Evolutionary conservation across 1,139 yeast species (phyloP), one percentile per base, ranked within the genome.

Genomic region (Magnusiomyces ingens): DNA sequence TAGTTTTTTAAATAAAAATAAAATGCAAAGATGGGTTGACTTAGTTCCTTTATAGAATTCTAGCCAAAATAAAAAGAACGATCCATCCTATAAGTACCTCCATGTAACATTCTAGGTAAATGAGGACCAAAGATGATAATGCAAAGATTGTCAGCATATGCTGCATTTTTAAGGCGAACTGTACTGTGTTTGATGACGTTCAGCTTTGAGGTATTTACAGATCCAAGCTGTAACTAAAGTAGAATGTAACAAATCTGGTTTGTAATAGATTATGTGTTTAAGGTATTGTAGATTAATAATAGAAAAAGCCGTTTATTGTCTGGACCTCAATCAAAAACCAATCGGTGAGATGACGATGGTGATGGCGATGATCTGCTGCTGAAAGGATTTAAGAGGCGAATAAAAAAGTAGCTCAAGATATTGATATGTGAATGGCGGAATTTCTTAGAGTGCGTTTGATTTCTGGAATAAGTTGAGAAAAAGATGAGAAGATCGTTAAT

Each of bases 51-150:
- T 44, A 44, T 17, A 44, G 18, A 13, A 44, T 17, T 19, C 32
- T 44, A 8, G 47, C 37, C 26, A 22, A 26, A n/a, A 44, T 5
- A 29, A 44, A 6, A 12, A 44, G 21, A 44, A 29, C 8, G 21
- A 29, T 17, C 47, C 47, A 44, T 2, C 47, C 47, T 13, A 36
- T 18, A 8, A 44, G 18, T 36, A 44, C 47, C 10, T 26, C 18
- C 47, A 15, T 18, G 21, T 44, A 44, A 21, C 47, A 44, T 44
- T 36, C 47, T 36, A 44, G 4, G 19, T 26, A 15, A 17, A 44
- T 26, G 19, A 44, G 19, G 10, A 29, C 10, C 3, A 44, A 36
- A 8, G 47, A 44, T 8, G 47, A 44, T 4, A 44, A 15, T 13
- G 37, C 26, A 17, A 44, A 29, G 5, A 26, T 26, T n/a, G 21